Conservation (phyloP, 2,329 filamentous ascomycete species). For the Trichoderma asperellum region DNA sequence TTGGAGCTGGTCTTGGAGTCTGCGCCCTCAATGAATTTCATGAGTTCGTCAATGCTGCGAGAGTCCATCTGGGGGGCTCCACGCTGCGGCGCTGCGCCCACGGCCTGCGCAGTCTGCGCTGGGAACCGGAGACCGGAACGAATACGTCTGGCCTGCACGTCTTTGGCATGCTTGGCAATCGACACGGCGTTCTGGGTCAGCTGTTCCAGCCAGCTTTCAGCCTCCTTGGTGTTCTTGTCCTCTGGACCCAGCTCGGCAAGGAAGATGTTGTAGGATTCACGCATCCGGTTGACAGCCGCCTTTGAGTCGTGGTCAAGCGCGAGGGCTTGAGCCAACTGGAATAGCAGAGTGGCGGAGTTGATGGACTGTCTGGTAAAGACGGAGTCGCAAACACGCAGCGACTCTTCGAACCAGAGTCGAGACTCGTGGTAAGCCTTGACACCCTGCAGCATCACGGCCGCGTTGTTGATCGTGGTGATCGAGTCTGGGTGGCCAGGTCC, state of each 20-base stretch:
- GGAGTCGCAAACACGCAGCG: slow-evolving; percentile 83
- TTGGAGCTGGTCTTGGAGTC: slow-evolving; percentile 57
- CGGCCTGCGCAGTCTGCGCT: slow-evolving; percentile 36
- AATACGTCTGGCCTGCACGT: slow-evolving; percentile 74
- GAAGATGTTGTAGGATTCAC: slow-evolving; percentile 96
- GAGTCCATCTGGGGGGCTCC: slow-evolving; percentile 61
- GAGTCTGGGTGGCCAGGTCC: slow-evolving; percentile 92
- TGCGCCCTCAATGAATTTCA: slow-evolving; percentile 89
- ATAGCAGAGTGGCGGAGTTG: slow-evolving; percentile 91
- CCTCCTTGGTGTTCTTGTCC: slow-evolving; percentile 97
- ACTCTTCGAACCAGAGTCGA: slow-evolving; percentile 94
- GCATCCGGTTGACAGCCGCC: slow-evolving; percentile 88
- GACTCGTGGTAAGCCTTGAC: slow-evolving; percentile 95
- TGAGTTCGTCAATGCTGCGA: slow-evolving; percentile 87
- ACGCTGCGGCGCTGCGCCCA: slow-evolving; percentile 41
- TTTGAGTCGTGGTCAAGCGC: slow-evolving; percentile 96
- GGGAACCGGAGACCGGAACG: slow-evolving; percentile 72
- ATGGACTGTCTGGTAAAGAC: slow-evolving; percentile 89
- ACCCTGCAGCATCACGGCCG: slow-evolving; percentile 96
- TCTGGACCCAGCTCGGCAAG: slow-evolving; percentile 81
- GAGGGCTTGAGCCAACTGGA: slow-evolving; percentile 94
- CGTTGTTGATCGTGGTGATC: slow-evolving; percentile 98
- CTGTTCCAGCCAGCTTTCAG: slow-evolving; percentile 94
- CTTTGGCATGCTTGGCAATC: slow-evolving; percentile 92
- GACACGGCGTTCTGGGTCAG: slow-evolving; percentile 93